Conservation (phyloP, 2,329 filamentous ascomycete species). For the Coleophoma eucalyptorum region DNA sequence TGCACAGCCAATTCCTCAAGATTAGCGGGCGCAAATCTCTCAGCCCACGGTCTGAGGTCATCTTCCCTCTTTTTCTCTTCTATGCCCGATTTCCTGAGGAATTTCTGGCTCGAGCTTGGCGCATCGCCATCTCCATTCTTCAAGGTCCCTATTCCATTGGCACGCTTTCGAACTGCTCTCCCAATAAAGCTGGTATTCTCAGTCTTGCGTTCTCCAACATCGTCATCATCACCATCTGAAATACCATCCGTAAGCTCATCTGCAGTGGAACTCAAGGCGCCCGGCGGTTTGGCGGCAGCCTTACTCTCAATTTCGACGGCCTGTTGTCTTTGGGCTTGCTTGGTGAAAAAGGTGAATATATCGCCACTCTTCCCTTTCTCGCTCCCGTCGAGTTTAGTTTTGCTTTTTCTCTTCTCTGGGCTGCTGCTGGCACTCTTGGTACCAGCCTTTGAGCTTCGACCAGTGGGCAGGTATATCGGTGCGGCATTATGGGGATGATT, state of each 20-base stretch:
- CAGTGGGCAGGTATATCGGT: conserved; percentile 21
- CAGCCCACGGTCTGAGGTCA: conserved; percentile 78
- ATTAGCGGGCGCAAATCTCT: conserved; percentile 71
- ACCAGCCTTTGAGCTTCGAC: conserved; percentile 19
- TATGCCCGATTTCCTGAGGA: conserved; percentile 34
- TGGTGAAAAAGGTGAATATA: conserved; percentile 57
- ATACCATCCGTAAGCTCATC: conserved; percentile 32
- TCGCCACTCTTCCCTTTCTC: conserved; percentile 53
- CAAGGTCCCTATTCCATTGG: conserved; percentile 33
- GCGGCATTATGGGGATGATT: conserved; percentile 23
- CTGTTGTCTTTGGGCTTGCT: conserved; percentile 47
- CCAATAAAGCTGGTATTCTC: conserved; percentile 52
- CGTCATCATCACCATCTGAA: conserved; percentile 51
- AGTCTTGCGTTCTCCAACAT: conserved; percentile 46
- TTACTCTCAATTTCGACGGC: conserved; percentile 7
- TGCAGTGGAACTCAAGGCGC: conserved; percentile 47
- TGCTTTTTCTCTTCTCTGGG: conserved; percentile 36
- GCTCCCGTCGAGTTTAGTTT: conserved; percentile 31
- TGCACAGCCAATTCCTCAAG: conserved; percentile 88
- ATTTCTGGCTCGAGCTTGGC: conserved; percentile 43
- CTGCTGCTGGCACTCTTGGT: conserved; percentile 35
- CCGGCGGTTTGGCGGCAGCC: conserved; percentile 10
- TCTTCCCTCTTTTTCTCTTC: conserved; percentile 32
- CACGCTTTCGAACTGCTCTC: conserved; percentile 50
- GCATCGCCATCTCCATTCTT: conserved; percentile 17